Conservation (phyloP, 257 asterid species). For the Petrea volubilis region DNA sequence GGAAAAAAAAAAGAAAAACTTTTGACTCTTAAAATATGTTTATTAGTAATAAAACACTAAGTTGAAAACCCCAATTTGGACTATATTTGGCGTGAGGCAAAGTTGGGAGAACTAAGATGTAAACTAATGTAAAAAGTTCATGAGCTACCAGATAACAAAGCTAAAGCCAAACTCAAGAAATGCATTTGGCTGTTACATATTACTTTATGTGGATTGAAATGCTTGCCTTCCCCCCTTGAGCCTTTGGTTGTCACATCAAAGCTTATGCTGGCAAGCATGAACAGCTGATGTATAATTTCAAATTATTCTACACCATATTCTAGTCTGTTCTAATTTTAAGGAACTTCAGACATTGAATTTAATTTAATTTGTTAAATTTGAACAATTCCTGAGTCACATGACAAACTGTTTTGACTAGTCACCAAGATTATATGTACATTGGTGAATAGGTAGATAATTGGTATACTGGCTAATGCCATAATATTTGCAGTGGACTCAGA, state of each 20-base stretch:
- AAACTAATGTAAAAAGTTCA: too few relatives aligned
- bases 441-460: neutral
- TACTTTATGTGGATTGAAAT: too few relatives aligned
- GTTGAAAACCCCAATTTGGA: neutral
- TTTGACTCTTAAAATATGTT: neutral
- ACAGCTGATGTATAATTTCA: too few relatives aligned
- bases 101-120: neutral
- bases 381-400: neutral
- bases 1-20: neutral
- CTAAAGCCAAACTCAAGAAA: too few relatives aligned
- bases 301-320: too few relatives aligned
- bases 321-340: neutral
- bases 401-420: too few relatives aligned
- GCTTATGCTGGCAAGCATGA: too few relatives aligned
- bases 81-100: neutral
- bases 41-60: neutral
- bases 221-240: too few relatives aligned
- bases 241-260: too few relatives aligned
- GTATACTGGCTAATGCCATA: conserved; percentile 1
- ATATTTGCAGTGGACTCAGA: neutral
- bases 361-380: neutral
- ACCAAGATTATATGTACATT: too few relatives aligned
- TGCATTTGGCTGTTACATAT: too few relatives aligned
- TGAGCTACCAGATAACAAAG: too few relatives aligned
- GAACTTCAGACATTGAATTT: neutral